Evolutionary conservation across 345 rosid genomes (phyloP), one percentile per base, ranked within the genome.

Genomic region (Passiflora organensis): DNA sequence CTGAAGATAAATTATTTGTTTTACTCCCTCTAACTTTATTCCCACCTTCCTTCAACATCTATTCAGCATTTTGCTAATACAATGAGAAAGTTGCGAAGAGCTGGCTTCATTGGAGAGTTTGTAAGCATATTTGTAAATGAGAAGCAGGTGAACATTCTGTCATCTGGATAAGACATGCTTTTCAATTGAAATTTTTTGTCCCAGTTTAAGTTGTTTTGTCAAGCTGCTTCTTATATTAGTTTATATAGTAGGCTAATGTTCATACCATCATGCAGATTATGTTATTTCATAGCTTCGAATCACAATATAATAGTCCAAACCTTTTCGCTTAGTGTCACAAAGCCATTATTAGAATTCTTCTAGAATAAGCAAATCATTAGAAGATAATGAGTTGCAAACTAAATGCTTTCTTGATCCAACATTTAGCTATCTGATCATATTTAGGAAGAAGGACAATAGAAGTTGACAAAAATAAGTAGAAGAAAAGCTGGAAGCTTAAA

Each of bases 71-170:
- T 91, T 76, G 89, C 88, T 50, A 53, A 61, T 61, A 76, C 75
- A 18, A 57, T 88, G 74, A 84, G 96, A 75, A 81, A 71, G 74
- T 70, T 88, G 68, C 89, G 96, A 51, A 81, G 98, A 84, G 82
- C 90, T 67, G 95, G 96, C 20, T 80, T 78, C 79, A 68, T 91
- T 62, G 91, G 98, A 43, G 96, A 91, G 67, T 91, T 91, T 73
- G 95, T 91, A 43, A 81, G 85, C 56, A 77, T 91, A 60, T 91
- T 80, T 76, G 81, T 82, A 49, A 86, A 91, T 57, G 96, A 86
- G 77, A 91, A 88, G 76, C 98, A 91, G 95, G 98, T 91, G 78
- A 53, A 1, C 62, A 3, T 69, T 20, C 69, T 59, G 34, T 28
- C 34, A 8, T 28, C 8, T 28, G 34, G 3, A 28, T 28, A 28